Evolutionary conservation across 2,329 filamentous ascomycete species (phyloP), one percentile per base, ranked within the genome.

Genomic region (Raffaelea arxii): DNA sequence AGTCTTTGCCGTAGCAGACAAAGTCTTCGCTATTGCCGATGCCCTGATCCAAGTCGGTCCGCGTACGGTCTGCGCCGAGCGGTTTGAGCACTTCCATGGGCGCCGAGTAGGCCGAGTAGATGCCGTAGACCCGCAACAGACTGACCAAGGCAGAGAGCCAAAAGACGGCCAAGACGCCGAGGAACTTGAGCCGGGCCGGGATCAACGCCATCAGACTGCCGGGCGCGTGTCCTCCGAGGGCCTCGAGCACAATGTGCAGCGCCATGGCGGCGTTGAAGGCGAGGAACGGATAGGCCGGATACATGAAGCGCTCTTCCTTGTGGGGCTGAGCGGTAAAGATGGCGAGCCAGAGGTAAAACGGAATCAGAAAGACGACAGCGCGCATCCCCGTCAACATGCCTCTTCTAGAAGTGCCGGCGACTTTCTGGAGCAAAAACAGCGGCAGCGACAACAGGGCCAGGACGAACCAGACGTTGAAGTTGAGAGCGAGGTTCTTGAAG

Each of bases 291-390:
- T 98, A 98, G 2, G 80, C 86, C 0, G 92, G 92, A 58, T 95
- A 98, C 90, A 98, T 97, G 69, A 98, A 98, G 6, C 92, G 77
- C 65, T 98, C 92, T 62, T 98, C 92, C 59, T 98, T 98, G 67
- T 98, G 92, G 16, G 92, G 87, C 61, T 98, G 92, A 9, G 84
- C 62, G 0, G 86, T 91, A 67, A 98, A 97, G 51, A 97, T 92
- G 4, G 67, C 77, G 24, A 98, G 75, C 92, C 92, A 98, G 59
- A 96, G 74, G 62, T 97, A 98, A 64, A 97, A 94, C 0, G 92
- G 92, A 1, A 78, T 68, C 46, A 91, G 71, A 54, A 95, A 87
- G 19, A 91, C 77, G 41, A 94, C 58, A 10, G 83, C 86, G 30
- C 89, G 82, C 46, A 94, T 65, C 1, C 85, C 75, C 1, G 81